Evolutionary conservation across 495 filamentous ascomycete species (phyloP), one percentile per base, ranked within the genome.

Genomic region (Amniculicola lignicola): DNA sequence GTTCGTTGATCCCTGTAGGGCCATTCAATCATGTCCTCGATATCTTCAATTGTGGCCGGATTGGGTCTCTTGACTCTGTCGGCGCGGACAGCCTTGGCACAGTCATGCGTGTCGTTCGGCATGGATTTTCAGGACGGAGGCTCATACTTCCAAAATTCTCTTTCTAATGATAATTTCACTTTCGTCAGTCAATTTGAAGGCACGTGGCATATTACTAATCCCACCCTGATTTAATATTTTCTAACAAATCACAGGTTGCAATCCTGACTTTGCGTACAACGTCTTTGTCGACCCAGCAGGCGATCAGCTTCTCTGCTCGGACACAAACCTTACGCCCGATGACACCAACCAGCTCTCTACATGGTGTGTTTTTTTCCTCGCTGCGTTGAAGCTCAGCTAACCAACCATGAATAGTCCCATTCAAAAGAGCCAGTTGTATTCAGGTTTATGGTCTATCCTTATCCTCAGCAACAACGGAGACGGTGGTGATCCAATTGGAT

Each of bases 401-500:
- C 49, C 14, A 37, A 3, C 16, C 3, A 41, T 33, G 5, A 4
- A 28, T 25, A 62, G 59, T 39, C 67, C 67, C 1, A 33, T 69
- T 0, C 19, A 56, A 37, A 72, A 72, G 49, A 57, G 61, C 43
- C 51, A 68, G 28, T 49, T 72, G 11, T 64, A 21, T 22, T 52
- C 41, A 15, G 70, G 70, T 3, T 25, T 52, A n/a, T 72, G 70
- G 70, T 64, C 67, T 19, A 37, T 72, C 16, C 19, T 72, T 18
- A 61, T 72, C 36, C 42, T 72, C 40, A 69, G 67, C 51, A 71
- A 72, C 63, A 70, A 71, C 47, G 69, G 67, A 16, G 50, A 61
- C 28, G 53, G 12, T 4, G 53, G 12, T 4, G 59, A 58, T 2
- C 64, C 69, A 16, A 65, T 70, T 33, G 69, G 62, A 16, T 68